Conservation (phyloP, 208 protist genomes). For the Plasmodiophora brassicae region DNA sequence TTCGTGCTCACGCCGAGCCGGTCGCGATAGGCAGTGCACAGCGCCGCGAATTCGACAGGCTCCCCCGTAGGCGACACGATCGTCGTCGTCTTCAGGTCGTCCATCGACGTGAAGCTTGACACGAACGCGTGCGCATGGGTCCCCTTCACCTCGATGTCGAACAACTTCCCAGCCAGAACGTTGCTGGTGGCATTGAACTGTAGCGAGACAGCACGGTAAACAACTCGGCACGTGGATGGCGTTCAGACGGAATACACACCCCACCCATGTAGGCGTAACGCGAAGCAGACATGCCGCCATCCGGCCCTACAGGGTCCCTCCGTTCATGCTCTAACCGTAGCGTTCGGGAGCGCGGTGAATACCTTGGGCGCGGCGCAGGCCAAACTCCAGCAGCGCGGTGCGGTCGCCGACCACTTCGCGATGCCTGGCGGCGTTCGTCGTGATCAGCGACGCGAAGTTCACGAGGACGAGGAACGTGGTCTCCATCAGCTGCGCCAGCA, state of each 20-base stretch:
- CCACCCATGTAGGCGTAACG: slow-evolving; percentile 76
- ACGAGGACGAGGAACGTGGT: slow-evolving; percentile 48
- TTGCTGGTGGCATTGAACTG: slow-evolving; percentile 73
- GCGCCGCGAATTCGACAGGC: slow-evolving; percentile 50
- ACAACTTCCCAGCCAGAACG: slow-evolving; percentile 69
- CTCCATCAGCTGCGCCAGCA: slow-evolving; percentile 47
- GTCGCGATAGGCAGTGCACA: slow-evolving; percentile 37
- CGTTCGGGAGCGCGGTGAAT: neutral
- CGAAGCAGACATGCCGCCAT: slow-evolving; percentile 76
- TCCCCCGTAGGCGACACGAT: neutral
- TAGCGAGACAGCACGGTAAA: neutral
- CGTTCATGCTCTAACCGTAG: neutral
- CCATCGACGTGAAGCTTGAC: slow-evolving; percentile 46
- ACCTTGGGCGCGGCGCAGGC: slow-evolving; percentile 75
- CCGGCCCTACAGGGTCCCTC: slow-evolving; percentile 58
- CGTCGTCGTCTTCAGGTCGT: slow-evolving; percentile 23
- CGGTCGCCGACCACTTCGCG: slow-evolving; percentile 41
- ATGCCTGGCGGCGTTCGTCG: slow-evolving; percentile 73
- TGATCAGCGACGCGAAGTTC: slow-evolving; percentile 61
- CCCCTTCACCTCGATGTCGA: slow-evolving; percentile 55
- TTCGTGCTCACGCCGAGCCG: slow-evolving; percentile 53
- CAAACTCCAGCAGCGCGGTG: slow-evolving; percentile 77
- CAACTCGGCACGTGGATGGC: neutral
- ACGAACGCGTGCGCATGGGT: slow-evolving; percentile 57
- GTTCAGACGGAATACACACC: neutral